Evolutionary conservation across 2,329 filamentous ascomycete genomes (phyloP), one percentile per base, ranked within the genome.

Genomic region (Talaromyces sp.): DNA sequence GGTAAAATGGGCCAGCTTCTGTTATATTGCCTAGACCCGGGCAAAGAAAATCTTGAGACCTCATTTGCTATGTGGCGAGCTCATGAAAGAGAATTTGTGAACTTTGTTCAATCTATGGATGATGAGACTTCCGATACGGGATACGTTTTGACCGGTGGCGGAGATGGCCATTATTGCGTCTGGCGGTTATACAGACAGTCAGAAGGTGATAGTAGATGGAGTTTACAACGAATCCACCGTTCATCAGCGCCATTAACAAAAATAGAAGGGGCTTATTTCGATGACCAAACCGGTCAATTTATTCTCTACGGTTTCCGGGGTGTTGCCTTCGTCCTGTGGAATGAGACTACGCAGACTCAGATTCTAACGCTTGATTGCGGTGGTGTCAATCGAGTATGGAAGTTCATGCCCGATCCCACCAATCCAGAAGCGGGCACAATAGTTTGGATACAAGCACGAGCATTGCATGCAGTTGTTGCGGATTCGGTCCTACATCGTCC

Each of bases 281-380:
- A 82, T 47, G 70, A 71, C 70, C 65, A 70, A 1, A 75, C 75
- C 0, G 75, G 81, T 1, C 83, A 90, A 56, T 80, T 97, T 0
- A 80, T 93, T 33, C 80, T 96, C 13, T 91, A 89, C 74, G 94
- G 94, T 3, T 98, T 97, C 78, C 87, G 86, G 63, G 88, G 90
- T 73, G 92, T 88, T 67, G 82, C 87, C 56, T 96, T 98, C 73
- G 82, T 96, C 13, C 84, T 94, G 10, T 95, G 91, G 86, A 91
- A 97, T 74, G 88, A 91, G 73, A 88, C 86, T 0, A 81, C 81
- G 1, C 87, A 91, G 66, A 84, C 87, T 64, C 90, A 94, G 71
- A 76, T 94, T 17, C 85, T 89, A 63, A 84, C 82, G 0, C 83
- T 96, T 35, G 88, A 93, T 58, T 97, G 94, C 73, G 94, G 93